These are phyloP conservation scores for Starmerella tilneyi DNA, from an alignment of 805 yeast genomes.

Conservation along the genomic window DNA sequence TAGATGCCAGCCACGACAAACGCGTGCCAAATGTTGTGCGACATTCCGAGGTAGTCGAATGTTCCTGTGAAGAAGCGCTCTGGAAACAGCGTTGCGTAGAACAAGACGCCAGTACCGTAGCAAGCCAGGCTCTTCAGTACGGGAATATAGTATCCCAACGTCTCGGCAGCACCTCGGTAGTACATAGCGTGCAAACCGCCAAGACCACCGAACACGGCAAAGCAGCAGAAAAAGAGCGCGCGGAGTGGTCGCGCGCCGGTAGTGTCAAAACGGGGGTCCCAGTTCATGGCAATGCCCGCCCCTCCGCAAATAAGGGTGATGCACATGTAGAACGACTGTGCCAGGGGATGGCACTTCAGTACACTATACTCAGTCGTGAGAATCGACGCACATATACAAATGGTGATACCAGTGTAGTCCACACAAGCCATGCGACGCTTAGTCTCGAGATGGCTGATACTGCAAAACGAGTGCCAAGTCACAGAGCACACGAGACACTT, in stretches of 20 bases:
- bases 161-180: slow-evolving; percentile 45
- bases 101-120: slow-evolving; percentile 73
- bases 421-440: slow-evolving; percentile 80
- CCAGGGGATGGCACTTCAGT: slow-evolving; percentile 47
- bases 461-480: slow-evolving; percentile 85
- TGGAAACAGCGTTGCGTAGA: slow-evolving; percentile 80
- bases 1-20: slow-evolving; percentile 82
- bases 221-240: slow-evolving; percentile 65
- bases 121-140: slow-evolving; percentile 59
- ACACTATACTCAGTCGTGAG: slow-evolving; percentile 76
- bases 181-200: slow-evolving; percentile 49
- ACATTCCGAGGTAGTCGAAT: slow-evolving; percentile 56
- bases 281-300: slow-evolving; percentile 67
- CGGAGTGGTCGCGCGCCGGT: slow-evolving; percentile 76
- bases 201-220: slow-evolving; percentile 64
- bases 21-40: slow-evolving; percentile 91
- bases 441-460: slow-evolving; percentile 52
- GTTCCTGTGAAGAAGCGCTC: slow-evolving; percentile 53
- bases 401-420: slow-evolving; percentile 89
- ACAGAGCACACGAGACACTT: slow-evolving; percentile 71
- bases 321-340: slow-evolving; percentile 43
- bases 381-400: slow-evolving; percentile 80
- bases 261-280: slow-evolving; percentile 85
- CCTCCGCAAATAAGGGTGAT: slow-evolving; percentile 59
- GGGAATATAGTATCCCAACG: slow-evolving; percentile 54